Evolutionary conservation across 495 filamentous ascomycete genomes (phyloP).

Genomic region (Platismatia glauca): DNA sequence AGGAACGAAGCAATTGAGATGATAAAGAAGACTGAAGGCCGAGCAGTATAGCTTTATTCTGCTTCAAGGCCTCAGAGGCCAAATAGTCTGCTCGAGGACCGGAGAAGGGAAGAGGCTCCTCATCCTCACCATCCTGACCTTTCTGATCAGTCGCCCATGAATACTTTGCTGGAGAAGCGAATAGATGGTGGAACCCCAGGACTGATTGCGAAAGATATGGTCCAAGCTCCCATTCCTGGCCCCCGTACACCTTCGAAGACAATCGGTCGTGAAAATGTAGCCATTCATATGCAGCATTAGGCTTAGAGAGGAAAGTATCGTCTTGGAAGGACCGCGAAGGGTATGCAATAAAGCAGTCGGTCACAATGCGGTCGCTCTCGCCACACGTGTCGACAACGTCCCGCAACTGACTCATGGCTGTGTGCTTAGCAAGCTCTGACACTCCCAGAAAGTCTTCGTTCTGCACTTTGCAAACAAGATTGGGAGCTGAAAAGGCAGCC

Average conservation of each 20-base stretch:
- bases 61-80: conserved; percentile 67
- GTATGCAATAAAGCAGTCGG: conserved; percentile 75
- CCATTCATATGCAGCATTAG: conserved; percentile 82
- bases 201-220: conserved; percentile 78
- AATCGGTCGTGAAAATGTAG: conserved; percentile 84
- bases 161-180: conserved; percentile 46
- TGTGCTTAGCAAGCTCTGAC: conserved; percentile 64
- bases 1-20: conserved; percentile 56
- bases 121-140: conserved; percentile 41
- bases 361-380: conserved; percentile 77
- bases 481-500: conserved; percentile 31
- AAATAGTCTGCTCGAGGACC: conserved; percentile 70
- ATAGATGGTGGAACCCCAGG: conserved; percentile 86
- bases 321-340: conserved; percentile 84
- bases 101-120: conserved; percentile 60
- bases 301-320: conserved; percentile 83
- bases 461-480: conserved; percentile 28
- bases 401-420: conserved; percentile 67
- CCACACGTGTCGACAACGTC: conserved; percentile 86
- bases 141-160: conserved; percentile 15
- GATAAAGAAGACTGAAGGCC: conserved; percentile 49
- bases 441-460: conserved; percentile 44
- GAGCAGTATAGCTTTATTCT: conserved; percentile 48
- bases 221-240: conserved; percentile 80
- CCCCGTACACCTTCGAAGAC: conserved; percentile 60